Conservation (phyloP, 2,329 filamentous ascomycete genomes). For the Cadophora sp. region DNA sequence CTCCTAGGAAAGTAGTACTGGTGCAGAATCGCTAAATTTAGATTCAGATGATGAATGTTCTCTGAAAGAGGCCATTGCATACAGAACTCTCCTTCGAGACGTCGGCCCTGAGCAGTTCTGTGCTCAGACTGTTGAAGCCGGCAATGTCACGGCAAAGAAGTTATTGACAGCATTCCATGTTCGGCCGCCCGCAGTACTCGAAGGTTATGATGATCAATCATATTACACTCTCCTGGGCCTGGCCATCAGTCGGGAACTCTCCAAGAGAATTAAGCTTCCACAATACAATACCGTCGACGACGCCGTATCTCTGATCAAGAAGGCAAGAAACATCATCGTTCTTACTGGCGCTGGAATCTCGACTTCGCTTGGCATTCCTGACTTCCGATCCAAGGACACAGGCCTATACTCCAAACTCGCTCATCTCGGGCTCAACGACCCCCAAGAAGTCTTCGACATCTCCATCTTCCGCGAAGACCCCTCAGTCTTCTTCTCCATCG, state of each 20-base stretch:
- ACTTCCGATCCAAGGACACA: slow-evolving; percentile 92
- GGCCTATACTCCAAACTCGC: slow-evolving; percentile 88
- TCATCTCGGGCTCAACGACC: slow-evolving; percentile 77
- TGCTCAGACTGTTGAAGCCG: slow-evolving; percentile 71
- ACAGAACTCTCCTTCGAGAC: slow-evolving; percentile 73
- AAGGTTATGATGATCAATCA: slow-evolving; percentile 73
- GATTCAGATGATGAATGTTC: slow-evolving; percentile 55
- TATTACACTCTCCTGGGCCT: slow-evolving; percentile 79
- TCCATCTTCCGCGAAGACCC: slow-evolving; percentile 85
- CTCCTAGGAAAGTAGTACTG: slow-evolving; percentile 13
- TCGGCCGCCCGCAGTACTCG: slow-evolving; percentile 74
- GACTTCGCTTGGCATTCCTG: slow-evolving; percentile 93
- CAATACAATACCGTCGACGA: slow-evolving; percentile 88
- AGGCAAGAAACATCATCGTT: slow-evolving; percentile 84
- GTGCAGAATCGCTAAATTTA: slow-evolving; percentile 35
- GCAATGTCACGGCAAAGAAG: slow-evolving; percentile 78
- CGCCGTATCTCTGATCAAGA: slow-evolving; percentile 77
- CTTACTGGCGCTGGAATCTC: slow-evolving; percentile 96
- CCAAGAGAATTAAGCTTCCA: slow-evolving; percentile 79
- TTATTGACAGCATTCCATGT: slow-evolving; percentile 87
- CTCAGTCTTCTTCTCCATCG: slow-evolving; percentile 87
- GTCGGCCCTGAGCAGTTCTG: slow-evolving; percentile 83
- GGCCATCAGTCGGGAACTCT: slow-evolving; percentile 80
- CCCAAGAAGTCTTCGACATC: slow-evolving; percentile 96
- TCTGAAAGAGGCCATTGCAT: slow-evolving; percentile 70